Evolutionary conservation across 305 asterid species (phyloP), one percentile per base, ranked within the genome.

Genomic region (Nicotiana rustica): DNA sequence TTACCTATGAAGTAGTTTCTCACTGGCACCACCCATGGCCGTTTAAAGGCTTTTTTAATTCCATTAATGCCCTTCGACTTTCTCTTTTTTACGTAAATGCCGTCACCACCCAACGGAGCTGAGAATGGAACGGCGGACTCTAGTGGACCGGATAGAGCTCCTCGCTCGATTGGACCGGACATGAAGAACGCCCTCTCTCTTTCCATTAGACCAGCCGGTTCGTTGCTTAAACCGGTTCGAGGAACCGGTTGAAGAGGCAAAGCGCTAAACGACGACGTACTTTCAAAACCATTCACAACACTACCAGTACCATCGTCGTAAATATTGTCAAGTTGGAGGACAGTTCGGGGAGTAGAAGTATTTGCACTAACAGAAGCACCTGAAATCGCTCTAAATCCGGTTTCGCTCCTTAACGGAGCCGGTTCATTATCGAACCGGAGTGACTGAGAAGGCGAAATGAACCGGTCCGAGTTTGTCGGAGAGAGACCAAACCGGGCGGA

Each of bases 91-190:
- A 87, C 87, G 61, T 90, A 91, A 66, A 85, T 41, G 47, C 47
- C 47, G 8, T 41, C 76, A 5, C 90, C 94, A 60, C 95, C 93
- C 5, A 93, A 89, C 1, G 97, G 97, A 0, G 97, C 97, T 10
- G 97, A 93, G 79, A 93, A 92, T 0, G 97, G 95, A 65, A 91
- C 93, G 52, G 87, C 81, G 0, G 84, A 62, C 14, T 92, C 97
- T 64, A 93, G 88, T 8, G 98, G 98, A 4, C 98, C 98, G 6
- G 98, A 93, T 19, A 93, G 85, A 52, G 94, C 95, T 73, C 95
- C 95, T 0, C 98, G 92, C 93, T 93, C 97, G 33, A 93, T 88
- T 52, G 97, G 97, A 35, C 97, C 97, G 9, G 97, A 93, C 97
- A 93, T 92, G 84, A 93, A 93, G 85, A 93, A 91, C 13, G 94